A percentile compares a stretch with the other conserved stretches of the same genome.
These are phyloP conservation scores for Talaromyces sp. DNA, from an alignment of 2,329 filamentous ascomycete species.

Conservation along the genomic window DNA sequence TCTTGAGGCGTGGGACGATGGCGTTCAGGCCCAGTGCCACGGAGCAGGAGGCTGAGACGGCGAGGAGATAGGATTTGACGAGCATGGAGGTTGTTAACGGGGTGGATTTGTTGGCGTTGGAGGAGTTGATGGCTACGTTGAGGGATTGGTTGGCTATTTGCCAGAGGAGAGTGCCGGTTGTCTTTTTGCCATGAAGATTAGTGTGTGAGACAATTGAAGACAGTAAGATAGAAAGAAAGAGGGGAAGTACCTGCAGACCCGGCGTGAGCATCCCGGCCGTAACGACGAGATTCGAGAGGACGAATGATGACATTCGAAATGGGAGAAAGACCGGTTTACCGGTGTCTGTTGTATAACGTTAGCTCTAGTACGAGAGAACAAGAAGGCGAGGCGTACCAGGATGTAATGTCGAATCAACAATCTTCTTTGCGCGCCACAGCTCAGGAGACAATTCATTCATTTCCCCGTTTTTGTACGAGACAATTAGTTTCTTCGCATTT, in stretches of 20 bases:
- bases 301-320: constrained; percentile 96
- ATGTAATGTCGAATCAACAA: constrained; percentile 92
- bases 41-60: constrained; percentile 86
- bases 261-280: constrained; percentile 97
- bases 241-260: constrained; percentile 59
- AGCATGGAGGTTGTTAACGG: constrained; percentile 76
- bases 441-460: constrained; percentile 76
- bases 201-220: too few species aligned
- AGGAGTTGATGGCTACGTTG: constrained; percentile 95
- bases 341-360: constrained; percentile 59
- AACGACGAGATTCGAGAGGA: constrained; percentile 87
- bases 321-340: constrained; percentile 87
- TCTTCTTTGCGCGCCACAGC: constrained; percentile 92
- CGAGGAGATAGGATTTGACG: constrained; percentile 82
- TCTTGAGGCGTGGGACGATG: constrained; percentile 76
- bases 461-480: constrained; percentile 81
- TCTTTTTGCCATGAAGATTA: too few species aligned
- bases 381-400: constrained; percentile 60
- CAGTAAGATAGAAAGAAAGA: neutral
- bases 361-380: neutral
- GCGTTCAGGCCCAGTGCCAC: constrained; percentile 90
- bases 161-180: constrained; percentile 82
- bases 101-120: constrained; percentile 96
- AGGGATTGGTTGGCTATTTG: constrained; percentile 95
- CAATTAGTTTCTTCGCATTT: constrained; percentile 74